Conservation (phyloP, 1,139 yeast species). For the Nematodospora anomalae region DNA sequence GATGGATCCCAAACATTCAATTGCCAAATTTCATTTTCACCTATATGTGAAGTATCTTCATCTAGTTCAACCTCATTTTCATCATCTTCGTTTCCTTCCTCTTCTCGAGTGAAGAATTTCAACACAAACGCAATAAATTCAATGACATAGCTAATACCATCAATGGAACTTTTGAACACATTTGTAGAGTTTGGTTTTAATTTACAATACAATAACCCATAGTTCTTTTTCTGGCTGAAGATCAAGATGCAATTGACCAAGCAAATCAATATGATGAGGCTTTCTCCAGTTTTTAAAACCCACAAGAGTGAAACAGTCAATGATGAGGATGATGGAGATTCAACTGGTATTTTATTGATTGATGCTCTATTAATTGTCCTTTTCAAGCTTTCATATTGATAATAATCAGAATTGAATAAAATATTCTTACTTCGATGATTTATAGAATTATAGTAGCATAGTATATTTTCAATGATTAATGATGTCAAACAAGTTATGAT, state of each 20-base stretch:
- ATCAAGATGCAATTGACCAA: conserved; percentile 33
- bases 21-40: conserved; percentile 46
- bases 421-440: conserved; percentile 15
- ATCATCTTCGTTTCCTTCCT: conserved; percentile 4
- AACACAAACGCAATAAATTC: conserved; percentile 10
- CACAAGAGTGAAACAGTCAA: conserved; percentile 19
- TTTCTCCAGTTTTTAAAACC: conserved; percentile 19
- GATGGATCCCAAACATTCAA: conserved; percentile 63
- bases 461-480: conserved; percentile 11
- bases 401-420: conserved; percentile 17
- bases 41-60: conserved; percentile 16
- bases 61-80: conserved; percentile 2
- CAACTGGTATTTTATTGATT: no score
- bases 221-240: conserved; percentile 32
- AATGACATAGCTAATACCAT: conserved; percentile 9
- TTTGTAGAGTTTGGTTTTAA: conserved; percentile 37
- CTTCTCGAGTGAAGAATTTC: conserved; percentile 12
- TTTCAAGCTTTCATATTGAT: conserved; percentile 36
- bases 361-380: conserved; percentile 7
- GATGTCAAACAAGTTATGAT: conserved; percentile 9
- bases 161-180: conserved; percentile 20
- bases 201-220: conserved; percentile 40
- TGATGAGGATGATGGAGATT: no score
- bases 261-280: conserved; percentile 20
- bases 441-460: conserved; percentile 15